These are phyloP conservation scores for Chaetothyriales sp. DNA, from an alignment of 2,329 filamentous ascomycete genomes.

Conservation along the genomic window DNA sequence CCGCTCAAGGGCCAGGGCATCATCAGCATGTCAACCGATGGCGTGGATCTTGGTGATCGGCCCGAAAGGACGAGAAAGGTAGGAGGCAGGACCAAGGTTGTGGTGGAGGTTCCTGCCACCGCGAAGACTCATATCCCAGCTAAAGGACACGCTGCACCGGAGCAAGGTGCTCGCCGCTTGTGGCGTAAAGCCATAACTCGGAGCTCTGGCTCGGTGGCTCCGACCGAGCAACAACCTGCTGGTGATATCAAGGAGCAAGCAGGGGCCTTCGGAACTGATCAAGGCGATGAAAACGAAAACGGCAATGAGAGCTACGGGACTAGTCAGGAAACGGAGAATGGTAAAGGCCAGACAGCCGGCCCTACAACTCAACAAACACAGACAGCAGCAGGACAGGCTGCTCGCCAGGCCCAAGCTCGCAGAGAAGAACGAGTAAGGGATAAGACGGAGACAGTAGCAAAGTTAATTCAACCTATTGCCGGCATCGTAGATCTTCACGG, in stretches of 20 bases:
- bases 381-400: background rate
- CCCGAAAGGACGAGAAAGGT: conserved; percentile 7
- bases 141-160: background rate
- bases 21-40: conserved; percentile 5
- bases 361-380: too few species aligned
- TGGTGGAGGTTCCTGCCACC: background rate
- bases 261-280: background rate
- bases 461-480: background rate
- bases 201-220: background rate
- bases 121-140: background rate
- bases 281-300: background rate
- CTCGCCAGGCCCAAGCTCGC: background rate
- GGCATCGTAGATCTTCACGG: background rate
- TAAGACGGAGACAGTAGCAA: background rate
- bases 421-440: background rate
- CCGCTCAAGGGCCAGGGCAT: background rate
- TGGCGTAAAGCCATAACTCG: background rate
- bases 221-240: background rate
- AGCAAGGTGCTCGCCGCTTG: background rate
- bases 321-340: too few species aligned
- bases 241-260: background rate
- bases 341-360: too few species aligned
- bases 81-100: background rate
- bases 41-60: conserved; percentile 11
- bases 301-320: background rate